Evolutionary conservation across 805 yeast genomes (phyloP), one percentile per base, ranked within the genome.

Genomic region (Suhomyces xylopsoci): DNA sequence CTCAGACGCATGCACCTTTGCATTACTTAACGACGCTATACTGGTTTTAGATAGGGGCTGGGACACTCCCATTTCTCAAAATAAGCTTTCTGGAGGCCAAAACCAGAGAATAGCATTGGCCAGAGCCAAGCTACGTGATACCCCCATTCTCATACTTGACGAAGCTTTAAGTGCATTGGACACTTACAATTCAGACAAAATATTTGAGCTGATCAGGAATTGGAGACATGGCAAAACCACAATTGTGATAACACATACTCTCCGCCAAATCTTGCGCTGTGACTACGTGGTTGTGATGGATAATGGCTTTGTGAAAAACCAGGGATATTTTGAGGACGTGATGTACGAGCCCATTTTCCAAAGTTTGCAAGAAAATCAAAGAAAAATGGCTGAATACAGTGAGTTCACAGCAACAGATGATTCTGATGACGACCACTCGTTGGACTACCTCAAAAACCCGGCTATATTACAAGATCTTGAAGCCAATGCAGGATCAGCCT

Each of bases 91-190:
- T 57, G 98, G 98, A 4, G 99, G 99, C 0, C 97, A 94, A 65
- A 81, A 78, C 51, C 99, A 94, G 68, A 74, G 92, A 55, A 75
- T 94, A 2, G 87, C 93, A 0, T 62, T 94, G 26, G 97, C 98
- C 0, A 77, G 97, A 51, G 97, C 97, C 0, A 77, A 76, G 51
- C 53, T 91, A 3, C 76, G 90, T 55, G 80, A 94, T 61, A 68
- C 96, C 0, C 89, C 92, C 0, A 78, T 94, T 5, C 69, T 93
- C 54, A 79, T 94, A 2, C 71, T 92, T 25, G 99, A 94, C 70
- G 99, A 94, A 65, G 81, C 94, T 3, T 71, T 89, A 2, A 85
- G 94, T 47, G 97, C 97, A 0, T 69, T 94, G 51, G 97, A 94
- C 64, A 64, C 69, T 2, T 60, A 59, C 0, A 77, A 78, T 43